Evolutionary conservation across 2,329 filamentous ascomycete species (phyloP).

Genomic region (Ophiocordyceps camponoti-saundersi): DNA sequence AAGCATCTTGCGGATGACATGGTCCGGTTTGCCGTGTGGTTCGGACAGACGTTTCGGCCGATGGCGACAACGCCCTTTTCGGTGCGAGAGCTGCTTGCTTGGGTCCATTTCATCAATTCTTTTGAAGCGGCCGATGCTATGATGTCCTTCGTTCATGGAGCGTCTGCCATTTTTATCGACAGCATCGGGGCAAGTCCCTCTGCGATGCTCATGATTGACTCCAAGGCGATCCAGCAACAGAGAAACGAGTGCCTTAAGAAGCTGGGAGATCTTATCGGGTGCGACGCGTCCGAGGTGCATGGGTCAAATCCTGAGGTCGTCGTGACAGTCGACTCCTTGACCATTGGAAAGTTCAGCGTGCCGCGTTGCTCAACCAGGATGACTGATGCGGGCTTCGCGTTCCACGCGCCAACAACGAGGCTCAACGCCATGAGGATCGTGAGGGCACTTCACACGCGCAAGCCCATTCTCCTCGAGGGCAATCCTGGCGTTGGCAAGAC

Average conservation of each 20-base stretch:
- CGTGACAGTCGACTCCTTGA: constrained; percentile 32
- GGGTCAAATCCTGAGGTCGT: constrained; percentile 40
- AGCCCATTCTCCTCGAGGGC: constrained; percentile 87
- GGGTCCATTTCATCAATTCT: constrained; percentile 83
- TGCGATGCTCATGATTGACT: constrained; percentile 59
- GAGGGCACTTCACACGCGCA: constrained; percentile 71
- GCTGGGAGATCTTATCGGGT: constrained; percentile 47
- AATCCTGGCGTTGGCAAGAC: constrained; percentile 98
- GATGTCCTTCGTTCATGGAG: constrained; percentile 55
- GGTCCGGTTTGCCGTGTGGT: constrained; percentile 84
- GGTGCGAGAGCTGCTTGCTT: constrained; percentile 79
- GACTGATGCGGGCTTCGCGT: constrained; percentile 31
- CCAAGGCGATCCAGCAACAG: constrained; percentile 53
- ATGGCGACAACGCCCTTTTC: constrained; percentile 64
- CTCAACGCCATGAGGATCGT: constrained; percentile 83
- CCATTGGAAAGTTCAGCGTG: constrained; percentile 61
- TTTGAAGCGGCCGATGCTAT: constrained; percentile 28
- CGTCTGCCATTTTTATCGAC: constrained; percentile 90
- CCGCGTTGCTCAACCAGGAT: constrained; percentile 25
- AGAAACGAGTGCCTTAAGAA: constrained; percentile 56
- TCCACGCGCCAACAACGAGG: constrained; percentile 78
- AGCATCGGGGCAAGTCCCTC: constrained; percentile 91
- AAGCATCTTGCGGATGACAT: constrained; percentile 48
- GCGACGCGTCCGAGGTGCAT: constrained; percentile 50
- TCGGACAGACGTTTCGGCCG: constrained; percentile 65